Base-by-base conservation (phyloP, 306 rosid genomes). In the Glycyrrhiza uralensis region DNA sequence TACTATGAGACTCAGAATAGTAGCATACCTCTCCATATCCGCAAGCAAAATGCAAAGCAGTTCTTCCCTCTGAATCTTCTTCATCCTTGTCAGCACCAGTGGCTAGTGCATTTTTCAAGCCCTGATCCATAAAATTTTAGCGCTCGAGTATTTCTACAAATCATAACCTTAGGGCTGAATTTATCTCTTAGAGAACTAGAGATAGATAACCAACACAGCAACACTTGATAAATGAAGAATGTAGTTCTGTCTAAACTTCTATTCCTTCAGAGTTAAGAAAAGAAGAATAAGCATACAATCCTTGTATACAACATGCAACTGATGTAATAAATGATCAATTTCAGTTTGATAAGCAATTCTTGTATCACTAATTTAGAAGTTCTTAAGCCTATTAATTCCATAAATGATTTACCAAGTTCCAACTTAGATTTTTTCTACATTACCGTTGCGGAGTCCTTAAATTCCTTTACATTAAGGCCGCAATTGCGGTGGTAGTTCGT, bases 21-120 rank as follows among this genome's bases (percentile, higher is more conserved):
- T 64, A 68, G 14, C 88, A 75, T 94, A 94, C 99, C 96, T 95
- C 99, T 2, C 99, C 99, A 82, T 95, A 95, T 57, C 99, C 99
- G 46, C 99, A 91, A 17, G 99, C 90, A 86, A 95, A 95, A 86
- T 95, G 99, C 86, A 95, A 81, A 41, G 97, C 99, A 28, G 97
- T 95, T 83, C 99, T 87, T 64, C 99, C 97, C 81, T 95, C 99
- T 38, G 96, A 79, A 84, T 95, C 99, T 76, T 89, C 96, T 83
- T 95, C 99, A 75, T 89, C 96, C 82, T 95, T 95, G 85, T 91
- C 83, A 18, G 88, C 90, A 81, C 97, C 99, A 72, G 99, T 72
- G 55, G 93, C 87, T 44, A 95, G 75, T 6, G 96, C 99, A 46
- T 59, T 75, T 88, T 89, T 89, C 88, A 95, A 79, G 57, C 99